Percentiles rank a stretch among this genome's conserved stretches.
Conservation (phyloP, 2,329 filamentous ascomycete species). For the Sclerotinia spermophila region DNA sequence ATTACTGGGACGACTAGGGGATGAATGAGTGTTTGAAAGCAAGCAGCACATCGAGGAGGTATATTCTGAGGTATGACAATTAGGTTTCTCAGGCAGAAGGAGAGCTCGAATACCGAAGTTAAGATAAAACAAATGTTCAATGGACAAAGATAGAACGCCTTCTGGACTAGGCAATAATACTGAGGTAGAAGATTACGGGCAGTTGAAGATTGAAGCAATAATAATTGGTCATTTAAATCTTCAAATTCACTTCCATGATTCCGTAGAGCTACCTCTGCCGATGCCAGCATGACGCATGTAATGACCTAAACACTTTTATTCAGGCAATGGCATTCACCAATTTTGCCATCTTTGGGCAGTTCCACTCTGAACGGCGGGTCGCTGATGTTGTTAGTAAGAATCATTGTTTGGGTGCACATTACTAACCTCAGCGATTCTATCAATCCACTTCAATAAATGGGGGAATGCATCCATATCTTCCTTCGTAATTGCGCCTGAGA, state of each 20-base stretch:
- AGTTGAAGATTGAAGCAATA: neutral
- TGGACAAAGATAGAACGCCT: neutral
- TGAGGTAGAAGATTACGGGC: neutral
- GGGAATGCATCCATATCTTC: slow-evolving; percentile 50
- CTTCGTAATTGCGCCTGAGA: slow-evolving; percentile 41
- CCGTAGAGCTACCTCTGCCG: neutral
- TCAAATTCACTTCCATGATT: neutral
- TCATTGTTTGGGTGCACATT: neutral
- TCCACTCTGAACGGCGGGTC: slow-evolving; percentile 23
- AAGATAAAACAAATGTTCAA: neutral
- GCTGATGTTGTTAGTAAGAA: slow-evolving; percentile 18
- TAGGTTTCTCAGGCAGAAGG: neutral
- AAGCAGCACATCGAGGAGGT: neutral
- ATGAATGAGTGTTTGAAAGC: neutral
- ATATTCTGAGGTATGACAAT: neutral
- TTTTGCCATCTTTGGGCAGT: slow-evolving; percentile 33
- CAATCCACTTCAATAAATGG: slow-evolving; percentile 50
- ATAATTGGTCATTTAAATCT: neutral
- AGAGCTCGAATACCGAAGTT: neutral
- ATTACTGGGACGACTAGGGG: neutral
- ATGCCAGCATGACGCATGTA: neutral
- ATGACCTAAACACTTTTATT: neutral
- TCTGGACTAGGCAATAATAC: neutral
- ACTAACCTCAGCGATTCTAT: slow-evolving; percentile 43
- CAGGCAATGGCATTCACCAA: neutral